phyloP scores from a whole-genome alignment of 441 rosid genomes.

The Gossypium schwendimanii region DNA sequence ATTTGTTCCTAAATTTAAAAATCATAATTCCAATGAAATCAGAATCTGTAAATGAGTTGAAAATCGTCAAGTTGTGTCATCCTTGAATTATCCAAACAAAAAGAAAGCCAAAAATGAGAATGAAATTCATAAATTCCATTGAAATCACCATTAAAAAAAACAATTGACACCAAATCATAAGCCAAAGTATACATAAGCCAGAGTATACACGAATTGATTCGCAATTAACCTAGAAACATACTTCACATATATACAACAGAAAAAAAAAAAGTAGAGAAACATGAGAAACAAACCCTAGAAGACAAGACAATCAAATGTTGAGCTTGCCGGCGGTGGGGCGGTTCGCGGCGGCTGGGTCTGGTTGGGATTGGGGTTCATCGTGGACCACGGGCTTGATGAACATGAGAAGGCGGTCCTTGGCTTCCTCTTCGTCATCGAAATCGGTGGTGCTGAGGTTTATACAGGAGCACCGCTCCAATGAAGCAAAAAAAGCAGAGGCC shows the following conservation, averaged over 20 bases:
- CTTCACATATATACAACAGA: not conserved
- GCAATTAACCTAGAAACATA: not conserved
- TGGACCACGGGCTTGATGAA: constrained; percentile 32
- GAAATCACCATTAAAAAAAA: not conserved
- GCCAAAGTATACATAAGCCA: too few relatives aligned
- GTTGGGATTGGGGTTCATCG: constrained; percentile 13
- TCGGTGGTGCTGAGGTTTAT: constrained; percentile 74
- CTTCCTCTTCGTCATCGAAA: constrained; percentile 57
- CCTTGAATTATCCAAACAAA: not conserved
- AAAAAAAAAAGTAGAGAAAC: not conserved
- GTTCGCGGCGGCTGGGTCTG: not conserved
- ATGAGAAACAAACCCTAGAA: constrained; percentile 19
- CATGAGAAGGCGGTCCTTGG: constrained; percentile 59
- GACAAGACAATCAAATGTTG: constrained; percentile 15
- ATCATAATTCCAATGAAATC: not conserved
- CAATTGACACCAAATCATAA: not conserved
- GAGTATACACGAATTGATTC: not conserved
- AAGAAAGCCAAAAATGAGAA: not conserved
- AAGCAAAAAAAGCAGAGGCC: constrained; percentile 79
- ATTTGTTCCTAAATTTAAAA: not conserved
- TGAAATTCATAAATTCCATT: not conserved
- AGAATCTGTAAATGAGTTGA: not conserved
- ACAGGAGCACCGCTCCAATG: constrained; percentile 89
- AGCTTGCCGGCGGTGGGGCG: constrained; percentile 15
- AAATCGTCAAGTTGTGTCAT: not conserved